Evolutionary conservation across 495 filamentous ascomycete genomes (phyloP), one percentile per base, ranked within the genome.

Genomic region (Talaromyces thailandensis): DNA sequence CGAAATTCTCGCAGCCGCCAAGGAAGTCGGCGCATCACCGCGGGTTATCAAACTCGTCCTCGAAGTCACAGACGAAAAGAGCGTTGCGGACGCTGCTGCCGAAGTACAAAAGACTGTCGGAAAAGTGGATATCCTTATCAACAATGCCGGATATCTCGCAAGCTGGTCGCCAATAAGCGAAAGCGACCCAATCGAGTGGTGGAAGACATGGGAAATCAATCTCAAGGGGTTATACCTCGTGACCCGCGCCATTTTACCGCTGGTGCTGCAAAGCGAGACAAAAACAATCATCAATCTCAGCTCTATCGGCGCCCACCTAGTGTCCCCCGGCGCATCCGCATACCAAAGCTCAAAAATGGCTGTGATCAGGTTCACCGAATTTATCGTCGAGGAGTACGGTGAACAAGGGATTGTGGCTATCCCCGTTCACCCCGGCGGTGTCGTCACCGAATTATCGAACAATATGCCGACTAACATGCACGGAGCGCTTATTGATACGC

Each of bases 41-140:
- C 61, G 66, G 5, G 71, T 86, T 3, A 63, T 77, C 1, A 66
- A 71, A 23, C 18, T 84, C 9, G 40, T 66, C 12, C 58, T 82
- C 3, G 80, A 84, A 64, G 76, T 82, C 14, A 69, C 74, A 7
- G 70, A 71, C 45, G 62, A 65, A 21, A 66, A 67, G 2, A 73
- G 65, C 57, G 77, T 82, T 4, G 71, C 69, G 1, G 63, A 59
- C 0, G 73, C 72, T 0, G 75, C 69, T 4, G 58, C 67, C 4
- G 32, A 69, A 9, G 65, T 73, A 4, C 70, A 72, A 23, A 29
- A 69, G 37, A 48, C 53, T 0, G 72, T 76, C 50, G 75, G 75
- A 4, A 65, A 68, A 1, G 62, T 84, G 0, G 82, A 86, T 56
- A 75, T 86, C 43, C 65, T 86, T 16, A 69, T 85, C 63, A 84